These are phyloP conservation scores for Microascus cirrosus DNA, from an alignment of 2,329 filamentous ascomycete genomes.

Conservation along the genomic window DNA sequence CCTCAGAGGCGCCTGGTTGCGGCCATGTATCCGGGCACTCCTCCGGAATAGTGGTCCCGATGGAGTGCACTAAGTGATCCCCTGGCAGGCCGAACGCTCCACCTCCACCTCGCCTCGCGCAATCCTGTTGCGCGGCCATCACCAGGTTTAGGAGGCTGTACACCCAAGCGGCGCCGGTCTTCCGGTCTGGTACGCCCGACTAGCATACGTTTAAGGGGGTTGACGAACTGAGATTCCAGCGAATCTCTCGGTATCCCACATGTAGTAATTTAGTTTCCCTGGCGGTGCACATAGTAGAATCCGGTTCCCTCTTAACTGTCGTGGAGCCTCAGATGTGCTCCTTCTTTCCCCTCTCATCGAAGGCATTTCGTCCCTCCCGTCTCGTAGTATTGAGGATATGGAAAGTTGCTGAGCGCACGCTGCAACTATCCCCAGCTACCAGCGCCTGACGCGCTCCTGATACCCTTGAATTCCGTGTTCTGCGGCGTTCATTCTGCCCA, in stretches of 20 bases:
- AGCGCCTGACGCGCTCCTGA: not conserved
- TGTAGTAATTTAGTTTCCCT: not conserved
- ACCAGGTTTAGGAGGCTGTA: not conserved
- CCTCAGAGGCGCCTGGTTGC: not conserved
- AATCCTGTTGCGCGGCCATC: not conserved
- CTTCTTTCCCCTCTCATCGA: not conserved
- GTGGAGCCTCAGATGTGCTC: not conserved
- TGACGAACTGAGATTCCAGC: not conserved
- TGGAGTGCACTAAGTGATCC: not conserved
- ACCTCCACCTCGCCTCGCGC: not conserved
- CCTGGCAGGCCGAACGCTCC: no score
- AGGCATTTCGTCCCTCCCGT: not conserved
- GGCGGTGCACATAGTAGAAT: not conserved
- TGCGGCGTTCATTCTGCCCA: not conserved
- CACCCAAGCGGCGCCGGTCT: no score
- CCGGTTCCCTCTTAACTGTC: not conserved
- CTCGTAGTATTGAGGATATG: not conserved
- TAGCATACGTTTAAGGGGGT: no score
- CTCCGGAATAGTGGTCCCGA: not conserved
- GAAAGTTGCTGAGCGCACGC: not conserved
- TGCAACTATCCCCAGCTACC: not conserved
- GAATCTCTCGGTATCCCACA: not conserved
- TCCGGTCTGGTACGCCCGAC: no score
- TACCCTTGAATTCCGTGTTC: not conserved
- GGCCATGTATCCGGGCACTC: not conserved